phyloP scores from a whole-genome alignment of 1,139 yeast species.

The Magnusiomyces paraingens region DNA sequence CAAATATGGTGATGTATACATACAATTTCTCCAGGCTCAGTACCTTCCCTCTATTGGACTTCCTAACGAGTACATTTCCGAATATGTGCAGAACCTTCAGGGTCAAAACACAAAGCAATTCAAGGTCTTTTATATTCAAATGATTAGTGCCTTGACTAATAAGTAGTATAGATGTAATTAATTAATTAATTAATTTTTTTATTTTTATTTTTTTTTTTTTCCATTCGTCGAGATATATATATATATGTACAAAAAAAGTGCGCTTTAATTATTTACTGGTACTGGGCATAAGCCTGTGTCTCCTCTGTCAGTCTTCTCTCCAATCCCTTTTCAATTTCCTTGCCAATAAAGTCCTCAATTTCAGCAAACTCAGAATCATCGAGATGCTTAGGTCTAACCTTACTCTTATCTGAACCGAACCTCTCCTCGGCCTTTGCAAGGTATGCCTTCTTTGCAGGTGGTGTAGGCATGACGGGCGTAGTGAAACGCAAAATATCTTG shows the following conservation, averaged over 20 bases:
- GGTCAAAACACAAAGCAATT: slow-evolving; percentile 26
- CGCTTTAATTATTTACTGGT: slow-evolving; percentile 20
- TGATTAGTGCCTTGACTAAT: slow-evolving; percentile 14
- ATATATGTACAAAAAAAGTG: not conserved
- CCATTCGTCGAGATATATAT: slow-evolving; percentile 1
- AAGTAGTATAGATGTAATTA: not conserved
- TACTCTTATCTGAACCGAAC: not conserved
- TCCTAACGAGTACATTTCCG: slow-evolving; percentile 25
- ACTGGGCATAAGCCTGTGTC: slow-evolving; percentile 27
- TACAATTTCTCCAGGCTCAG: slow-evolving; percentile 22
- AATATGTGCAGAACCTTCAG: slow-evolving; percentile 26
- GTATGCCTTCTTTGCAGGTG: slow-evolving; percentile 13
- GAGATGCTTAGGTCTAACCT: slow-evolving; percentile 33
- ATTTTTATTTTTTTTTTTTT: not conserved
- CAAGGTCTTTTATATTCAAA: slow-evolving; percentile 24
- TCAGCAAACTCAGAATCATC: slow-evolving; percentile 51
- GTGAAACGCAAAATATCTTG: slow-evolving; percentile 20
- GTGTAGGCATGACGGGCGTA: slow-evolving; percentile 68
- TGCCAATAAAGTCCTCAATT: slow-evolving; percentile 62
- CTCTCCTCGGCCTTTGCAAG: slow-evolving; percentile 3
- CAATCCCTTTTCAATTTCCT: slow-evolving; percentile 40
- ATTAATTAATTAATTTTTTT: not conserved
- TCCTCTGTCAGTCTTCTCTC: slow-evolving; percentile 27
- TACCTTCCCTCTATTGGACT: slow-evolving; percentile 30
- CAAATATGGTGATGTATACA: slow-evolving; percentile 29